Conservation (phyloP, 2,329 filamentous ascomycete species). For the Ophiostoma populinum region DNA sequence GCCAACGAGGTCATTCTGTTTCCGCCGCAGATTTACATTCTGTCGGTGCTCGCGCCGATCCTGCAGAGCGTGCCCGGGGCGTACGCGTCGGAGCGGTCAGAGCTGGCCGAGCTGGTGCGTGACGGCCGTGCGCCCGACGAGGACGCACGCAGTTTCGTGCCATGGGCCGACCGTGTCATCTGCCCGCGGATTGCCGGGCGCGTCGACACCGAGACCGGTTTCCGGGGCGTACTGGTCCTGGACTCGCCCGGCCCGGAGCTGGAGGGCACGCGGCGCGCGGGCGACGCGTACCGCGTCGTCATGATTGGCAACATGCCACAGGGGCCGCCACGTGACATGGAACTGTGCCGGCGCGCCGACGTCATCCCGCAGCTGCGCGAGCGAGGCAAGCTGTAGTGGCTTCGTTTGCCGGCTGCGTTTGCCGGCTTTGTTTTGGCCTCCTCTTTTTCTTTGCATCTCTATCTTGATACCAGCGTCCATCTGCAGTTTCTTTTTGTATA, state of each 20-base stretch:
- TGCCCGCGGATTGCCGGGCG: slow-evolving; percentile 30
- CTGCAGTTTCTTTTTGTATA: too few relatives aligned
- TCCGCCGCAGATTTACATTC: slow-evolving; percentile 71
- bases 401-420: too few relatives aligned
- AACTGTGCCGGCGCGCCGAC: slow-evolving; percentile 33
- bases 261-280: slow-evolving; percentile 26
- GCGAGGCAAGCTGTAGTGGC: slow-evolving; percentile 3
- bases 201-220: slow-evolving; percentile 20
- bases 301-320: slow-evolving; percentile 31
- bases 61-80: slow-evolving; percentile 17
- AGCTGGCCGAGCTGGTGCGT: slow-evolving; percentile 37
- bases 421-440: too few relatives aligned
- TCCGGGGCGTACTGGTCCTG: slow-evolving; percentile 34
- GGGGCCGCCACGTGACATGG: slow-evolving; percentile 34
- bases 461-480: too few relatives aligned
- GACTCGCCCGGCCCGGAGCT: slow-evolving; percentile 41
- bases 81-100: slow-evolving; percentile 28
- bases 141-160: slow-evolving; percentile 15
- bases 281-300: slow-evolving; percentile 42
- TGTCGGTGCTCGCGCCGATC: slow-evolving; percentile 39
- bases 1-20: slow-evolving; percentile 63
- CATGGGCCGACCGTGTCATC: slow-evolving; percentile 46
- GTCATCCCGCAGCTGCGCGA: slow-evolving; percentile 5
- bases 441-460: too few relatives aligned
- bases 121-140: slow-evolving; percentile 18